Percentiles rank a stretch among this genome's conserved stretches.
These are phyloP conservation scores for Elsinoe australis DNA, from an alignment of 2,329 filamentous ascomycete species.

Conservation along the genomic window DNA sequence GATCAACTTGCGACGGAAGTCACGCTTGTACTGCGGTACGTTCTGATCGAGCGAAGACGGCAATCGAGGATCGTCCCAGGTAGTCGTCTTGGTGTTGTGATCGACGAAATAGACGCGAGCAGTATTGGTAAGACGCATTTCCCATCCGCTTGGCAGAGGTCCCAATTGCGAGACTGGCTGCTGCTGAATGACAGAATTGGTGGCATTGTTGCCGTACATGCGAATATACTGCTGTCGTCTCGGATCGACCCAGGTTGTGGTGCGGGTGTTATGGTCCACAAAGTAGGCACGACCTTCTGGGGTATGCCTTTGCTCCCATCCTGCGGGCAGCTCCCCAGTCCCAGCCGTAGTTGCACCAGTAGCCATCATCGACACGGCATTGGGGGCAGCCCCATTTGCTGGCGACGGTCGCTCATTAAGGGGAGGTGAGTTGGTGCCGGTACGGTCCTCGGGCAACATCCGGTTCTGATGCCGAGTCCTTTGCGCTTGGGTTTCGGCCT, in stretches of 20 bases:
- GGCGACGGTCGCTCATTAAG: constrained; percentile 37
- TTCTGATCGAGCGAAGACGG: constrained; percentile 96
- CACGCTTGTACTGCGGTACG: constrained; percentile 97
- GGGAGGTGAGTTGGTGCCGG: constrained; percentile 84
- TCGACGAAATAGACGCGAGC: constrained; percentile 98
- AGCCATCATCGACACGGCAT: constrained; percentile 77
- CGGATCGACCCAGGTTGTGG: constrained; percentile 97
- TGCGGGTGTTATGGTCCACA: constrained; percentile 96
- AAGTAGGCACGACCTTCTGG: constrained; percentile 94
- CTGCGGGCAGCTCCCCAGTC: constrained; percentile 85
- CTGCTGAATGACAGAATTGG: constrained; percentile 82
- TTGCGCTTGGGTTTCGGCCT: constrained; percentile 87
- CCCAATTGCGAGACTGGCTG: constrained; percentile 96
- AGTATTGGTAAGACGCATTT: constrained; percentile 98
- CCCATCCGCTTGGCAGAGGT: constrained; percentile 92
- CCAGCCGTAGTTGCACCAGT: constrained; percentile 91
- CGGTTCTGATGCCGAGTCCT: constrained; percentile 89
- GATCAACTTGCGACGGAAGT: constrained; percentile 95
- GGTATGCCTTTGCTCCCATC: constrained; percentile 94
- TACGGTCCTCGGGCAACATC: constrained; percentile 90
- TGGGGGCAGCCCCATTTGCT: constrained; percentile 37
- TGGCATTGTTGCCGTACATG: constrained; percentile 88
- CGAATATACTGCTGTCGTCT: constrained; percentile 95
- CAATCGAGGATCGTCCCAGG: constrained; percentile 93
- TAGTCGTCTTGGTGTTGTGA: constrained; percentile 99